Evolutionary conservation across 129 eudicot genomes (phyloP).

Genomic region (Mikania micrantha): DNA sequence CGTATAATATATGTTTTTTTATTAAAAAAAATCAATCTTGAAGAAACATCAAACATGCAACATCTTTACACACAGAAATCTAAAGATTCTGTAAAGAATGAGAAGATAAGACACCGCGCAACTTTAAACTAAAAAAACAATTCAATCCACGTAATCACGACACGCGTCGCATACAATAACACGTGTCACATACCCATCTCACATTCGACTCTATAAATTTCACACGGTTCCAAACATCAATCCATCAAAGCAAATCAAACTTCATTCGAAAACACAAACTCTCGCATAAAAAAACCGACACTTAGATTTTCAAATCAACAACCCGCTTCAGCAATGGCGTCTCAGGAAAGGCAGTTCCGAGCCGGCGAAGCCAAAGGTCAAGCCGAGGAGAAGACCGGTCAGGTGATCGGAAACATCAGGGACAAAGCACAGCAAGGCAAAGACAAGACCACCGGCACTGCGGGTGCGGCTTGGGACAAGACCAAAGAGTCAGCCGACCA

Average conservation of each 20-base stretch:
- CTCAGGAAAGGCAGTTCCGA: conserved; percentile 32
- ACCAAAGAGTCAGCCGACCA: conserved; percentile 39
- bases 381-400: conserved; percentile 46
- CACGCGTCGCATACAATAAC: conserved; percentile 19
- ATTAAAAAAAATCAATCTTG: no score
- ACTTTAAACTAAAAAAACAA: neutral
- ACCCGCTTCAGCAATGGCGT: conserved; percentile 30
- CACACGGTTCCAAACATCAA: neutral
- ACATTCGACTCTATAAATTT: conserved; percentile 5
- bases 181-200: conserved; percentile 16
- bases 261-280: no score
- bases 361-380: conserved; percentile 70
- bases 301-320: no score
- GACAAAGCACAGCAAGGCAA: conserved; percentile 46
- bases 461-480: conserved; percentile 33
- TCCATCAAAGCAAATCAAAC: conserved; percentile 10
- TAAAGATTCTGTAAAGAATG: neutral
- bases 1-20: no score
- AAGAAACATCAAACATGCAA: no score
- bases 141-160: conserved; percentile 8
- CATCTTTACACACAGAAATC: no score
- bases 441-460: conserved; percentile 37
- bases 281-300: no score
- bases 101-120: neutral
- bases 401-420: conserved; percentile 26